Evolutionary conservation across 2,329 filamentous ascomycete species (phyloP).

Genomic region (Coleophoma eucalyptorum): DNA sequence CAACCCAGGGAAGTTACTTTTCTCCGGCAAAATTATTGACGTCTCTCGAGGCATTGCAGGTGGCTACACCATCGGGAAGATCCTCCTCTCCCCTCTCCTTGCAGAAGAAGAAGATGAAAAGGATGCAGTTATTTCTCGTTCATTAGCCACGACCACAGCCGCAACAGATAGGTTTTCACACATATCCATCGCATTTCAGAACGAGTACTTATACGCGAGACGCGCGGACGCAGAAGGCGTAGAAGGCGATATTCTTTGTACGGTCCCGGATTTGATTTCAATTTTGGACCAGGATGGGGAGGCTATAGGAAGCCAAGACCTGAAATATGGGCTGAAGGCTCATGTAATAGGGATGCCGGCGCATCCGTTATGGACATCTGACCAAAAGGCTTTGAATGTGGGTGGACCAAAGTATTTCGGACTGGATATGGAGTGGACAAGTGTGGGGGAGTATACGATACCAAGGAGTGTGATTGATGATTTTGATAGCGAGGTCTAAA

Average conservation of each 20-base stretch:
- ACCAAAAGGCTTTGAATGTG: constrained; percentile 27
- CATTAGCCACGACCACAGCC: constrained; percentile 10
- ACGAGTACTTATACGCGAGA: constrained; percentile 36
- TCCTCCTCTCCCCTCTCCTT: constrained; percentile 27
- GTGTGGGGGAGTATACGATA: constrained; percentile 6
- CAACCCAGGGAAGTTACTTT: constrained; percentile 32
- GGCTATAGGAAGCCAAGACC: constrained; percentile 42
- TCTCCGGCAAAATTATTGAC: constrained; percentile 36
- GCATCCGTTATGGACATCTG: constrained; percentile 40
- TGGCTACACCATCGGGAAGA: constrained; percentile 37
- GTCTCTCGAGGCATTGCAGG: constrained; percentile 33
- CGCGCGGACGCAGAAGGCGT: constrained; percentile 25
- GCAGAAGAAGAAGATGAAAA: constrained; percentile 23
- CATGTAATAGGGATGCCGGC: constrained; percentile 43
- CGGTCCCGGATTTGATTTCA: constrained; percentile 30
- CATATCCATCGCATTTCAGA: constrained; percentile 36
- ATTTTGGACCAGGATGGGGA: constrained; percentile 35
- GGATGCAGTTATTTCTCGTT: not conserved
- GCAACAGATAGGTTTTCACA: constrained; percentile 15
- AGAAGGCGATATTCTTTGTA: constrained; percentile 10
- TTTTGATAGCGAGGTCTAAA: not conserved
- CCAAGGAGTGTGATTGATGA: constrained; percentile 9
- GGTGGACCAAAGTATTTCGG: constrained; percentile 33
- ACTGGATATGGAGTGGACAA: constrained; percentile 6
- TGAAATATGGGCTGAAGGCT: constrained; percentile 43